Conservation (phyloP, 495 filamentous ascomycete species). For the Endocarpon pusillum region DNA sequence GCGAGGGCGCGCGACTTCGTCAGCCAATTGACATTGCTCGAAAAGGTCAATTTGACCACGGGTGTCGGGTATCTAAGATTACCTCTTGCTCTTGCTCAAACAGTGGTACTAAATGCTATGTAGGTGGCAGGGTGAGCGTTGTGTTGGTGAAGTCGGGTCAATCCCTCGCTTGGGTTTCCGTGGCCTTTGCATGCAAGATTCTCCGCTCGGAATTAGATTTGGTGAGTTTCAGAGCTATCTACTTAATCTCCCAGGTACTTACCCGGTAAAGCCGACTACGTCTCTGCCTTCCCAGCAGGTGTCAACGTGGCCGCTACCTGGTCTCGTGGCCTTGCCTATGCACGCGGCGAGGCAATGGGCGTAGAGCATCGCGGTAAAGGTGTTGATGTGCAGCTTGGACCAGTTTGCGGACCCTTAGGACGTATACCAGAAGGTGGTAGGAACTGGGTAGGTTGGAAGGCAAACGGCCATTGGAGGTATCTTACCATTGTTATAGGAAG, state of each 20-base stretch:
- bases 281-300: constrained; percentile 65
- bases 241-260: constrained; percentile 4
- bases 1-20: constrained; percentile 62
- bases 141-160: constrained; percentile 60
- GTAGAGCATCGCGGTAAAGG: constrained; percentile 67
- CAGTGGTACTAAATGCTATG: not conserved
- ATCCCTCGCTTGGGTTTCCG: constrained; percentile 40
- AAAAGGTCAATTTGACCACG: constrained; percentile 89
- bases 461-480: no score
- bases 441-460: constrained; percentile 90
- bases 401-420: constrained; percentile 75
- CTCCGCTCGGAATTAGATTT: constrained; percentile 66
- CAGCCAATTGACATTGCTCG: constrained; percentile 61
- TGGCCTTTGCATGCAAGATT: constrained; percentile 76
- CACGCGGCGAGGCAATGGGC: constrained; percentile 64
- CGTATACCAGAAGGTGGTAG: constrained; percentile 62
- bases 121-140: constrained; percentile 60
- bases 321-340: constrained; percentile 54
- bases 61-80: constrained; percentile 43
- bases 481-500: no score
- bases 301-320: constrained; percentile 72
- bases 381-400: constrained; percentile 72
- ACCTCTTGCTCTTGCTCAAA: not conserved
- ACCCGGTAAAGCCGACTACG: constrained; percentile 41
- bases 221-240: constrained; percentile 22